Evolutionary conservation across 495 filamentous ascomycete species (phyloP), one percentile per base, ranked within the genome.

Genomic region (Letharia columbiana): DNA sequence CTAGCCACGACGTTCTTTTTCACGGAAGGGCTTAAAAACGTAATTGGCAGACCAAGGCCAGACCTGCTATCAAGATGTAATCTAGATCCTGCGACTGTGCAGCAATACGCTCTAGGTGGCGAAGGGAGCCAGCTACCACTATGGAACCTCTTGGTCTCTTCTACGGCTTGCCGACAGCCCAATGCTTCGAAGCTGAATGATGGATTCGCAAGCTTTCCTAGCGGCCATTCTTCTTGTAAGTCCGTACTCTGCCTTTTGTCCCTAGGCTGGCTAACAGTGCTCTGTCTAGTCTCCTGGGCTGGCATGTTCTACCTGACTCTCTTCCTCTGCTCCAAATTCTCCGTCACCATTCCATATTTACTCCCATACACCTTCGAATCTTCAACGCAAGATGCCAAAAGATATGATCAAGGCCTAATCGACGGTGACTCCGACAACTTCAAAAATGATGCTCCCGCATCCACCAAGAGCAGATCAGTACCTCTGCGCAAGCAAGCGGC

Each of bases 161-260:
- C 73, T 65, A 76, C 71, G 50, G 86, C 88, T 47, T 89, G 86
- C 72, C 75, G 70, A 42, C 76, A 79, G 42, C 73, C 74, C 28
- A 73, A 77, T 40, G 67, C 70, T 12, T 60, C 66, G 23, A 69
- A 82, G 49, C 71, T 81, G 4, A 69, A 79, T 0, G 85, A 89
- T 74, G 87, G 86, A 2, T 90, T 90, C 69, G 69, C 82, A 9
- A 86, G 82, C 66, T 90, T 88, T 67, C 87, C 87, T 0, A 86
- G 83, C 72, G 87, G 87, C 0, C 87, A 90, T 75, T 75, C 86
- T n/a, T 86, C 85, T 39, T 81, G 86, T 86, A 76, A 68, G 83
- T 79, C 45, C 37, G 31, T 66, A 41, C 18, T 8, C 12, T 44
- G 15, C 44, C 31, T 65, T 47, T 54, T 62, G 12, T 28, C 23